A percentile compares a stretch with the other conserved stretches of the same genome.
Conservation (phyloP, 495 filamentous ascomycete genomes). For the Talaromyces borbonicus region DNA sequence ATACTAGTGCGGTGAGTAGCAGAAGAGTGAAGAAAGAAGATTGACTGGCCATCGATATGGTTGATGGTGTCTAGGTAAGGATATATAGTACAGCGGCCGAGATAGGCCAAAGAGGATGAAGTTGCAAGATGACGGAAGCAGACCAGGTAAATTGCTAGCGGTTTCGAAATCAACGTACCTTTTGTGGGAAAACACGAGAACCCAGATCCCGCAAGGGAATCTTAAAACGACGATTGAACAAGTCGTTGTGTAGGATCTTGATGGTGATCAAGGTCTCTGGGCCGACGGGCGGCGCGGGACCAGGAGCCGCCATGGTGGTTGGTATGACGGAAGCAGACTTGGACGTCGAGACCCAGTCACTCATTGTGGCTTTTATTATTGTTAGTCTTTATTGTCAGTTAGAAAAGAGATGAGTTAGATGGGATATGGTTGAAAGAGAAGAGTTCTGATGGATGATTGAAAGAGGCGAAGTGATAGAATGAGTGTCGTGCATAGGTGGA, state of each 20-base stretch:
- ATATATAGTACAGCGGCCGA: conserved; percentile 3
- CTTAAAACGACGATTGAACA: conserved; percentile 72
- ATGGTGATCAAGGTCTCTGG: conserved; percentile 74
- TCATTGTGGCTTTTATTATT: not conserved
- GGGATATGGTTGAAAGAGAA: conserved; percentile 22
- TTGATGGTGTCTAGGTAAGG: conserved; percentile 1
- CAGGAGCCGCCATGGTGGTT: conserved; percentile 13
- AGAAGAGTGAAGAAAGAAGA: not conserved
- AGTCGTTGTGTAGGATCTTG: conserved; percentile 67
- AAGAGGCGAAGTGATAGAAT: too few species aligned
- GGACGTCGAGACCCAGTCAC: not conserved
- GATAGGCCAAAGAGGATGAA: conserved; percentile 2
- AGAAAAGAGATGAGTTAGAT: not conserved
- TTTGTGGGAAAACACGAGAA: conserved; percentile 62
- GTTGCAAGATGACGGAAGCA: not conserved
- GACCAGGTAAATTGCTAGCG: not conserved
- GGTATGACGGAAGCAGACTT: not conserved
- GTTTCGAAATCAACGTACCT: conserved; percentile 51
- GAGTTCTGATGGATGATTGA: too few species aligned
- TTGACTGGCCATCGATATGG: too few species aligned
- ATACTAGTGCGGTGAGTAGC: not conserved
- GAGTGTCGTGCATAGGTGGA: too few species aligned
- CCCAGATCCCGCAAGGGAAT: conserved; percentile 80
- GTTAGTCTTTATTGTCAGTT: not conserved
- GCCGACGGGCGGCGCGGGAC: conserved; percentile 31